These are phyloP conservation scores for Phyllachora maydis DNA, from an alignment of 2,329 filamentous ascomycete genomes.

Conservation along the genomic window DNA sequence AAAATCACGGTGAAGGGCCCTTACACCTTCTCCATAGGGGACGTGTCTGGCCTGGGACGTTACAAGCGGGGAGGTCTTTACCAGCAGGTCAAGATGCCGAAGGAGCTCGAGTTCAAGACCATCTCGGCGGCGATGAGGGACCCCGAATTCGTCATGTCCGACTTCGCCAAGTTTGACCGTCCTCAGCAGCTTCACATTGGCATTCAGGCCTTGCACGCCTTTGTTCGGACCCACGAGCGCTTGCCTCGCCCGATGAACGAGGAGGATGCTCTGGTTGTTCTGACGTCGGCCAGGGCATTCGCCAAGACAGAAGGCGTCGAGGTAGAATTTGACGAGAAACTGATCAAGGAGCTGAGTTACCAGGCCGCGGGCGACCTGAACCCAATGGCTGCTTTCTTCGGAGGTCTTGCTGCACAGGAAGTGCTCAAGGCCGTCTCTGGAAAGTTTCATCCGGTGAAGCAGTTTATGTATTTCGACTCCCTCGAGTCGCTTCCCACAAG, in stretches of 20 bases:
- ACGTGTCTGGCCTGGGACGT: constrained; percentile 68
- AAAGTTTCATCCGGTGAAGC: constrained; percentile 88
- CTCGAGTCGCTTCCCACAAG: constrained; percentile 80
- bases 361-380: constrained; percentile 82
- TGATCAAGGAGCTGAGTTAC: constrained; percentile 83
- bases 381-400: constrained; percentile 88
- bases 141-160: constrained; percentile 77
- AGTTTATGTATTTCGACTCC: constrained; percentile 96
- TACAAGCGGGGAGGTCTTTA: constrained; percentile 82
- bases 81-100: constrained; percentile 97
- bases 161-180: constrained; percentile 95
- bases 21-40: constrained; percentile 93
- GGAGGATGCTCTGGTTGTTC: constrained; percentile 57
- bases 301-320: constrained; percentile 57
- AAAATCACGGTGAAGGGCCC: constrained; percentile 90
- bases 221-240: constrained; percentile 52
- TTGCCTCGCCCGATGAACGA: constrained; percentile 72
- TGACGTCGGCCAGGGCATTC: constrained; percentile 56
- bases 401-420: constrained; percentile 83
- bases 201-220: constrained; percentile 80
- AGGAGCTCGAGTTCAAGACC: constrained; percentile 72
- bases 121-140: constrained; percentile 61
- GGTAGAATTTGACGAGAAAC: constrained; percentile 74
- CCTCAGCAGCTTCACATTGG: constrained; percentile 82
- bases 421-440: constrained; percentile 92